Base-by-base conservation (phyloP, 1,284 basidiomycete species). In the Tranzscheliella williamsii region DNA sequence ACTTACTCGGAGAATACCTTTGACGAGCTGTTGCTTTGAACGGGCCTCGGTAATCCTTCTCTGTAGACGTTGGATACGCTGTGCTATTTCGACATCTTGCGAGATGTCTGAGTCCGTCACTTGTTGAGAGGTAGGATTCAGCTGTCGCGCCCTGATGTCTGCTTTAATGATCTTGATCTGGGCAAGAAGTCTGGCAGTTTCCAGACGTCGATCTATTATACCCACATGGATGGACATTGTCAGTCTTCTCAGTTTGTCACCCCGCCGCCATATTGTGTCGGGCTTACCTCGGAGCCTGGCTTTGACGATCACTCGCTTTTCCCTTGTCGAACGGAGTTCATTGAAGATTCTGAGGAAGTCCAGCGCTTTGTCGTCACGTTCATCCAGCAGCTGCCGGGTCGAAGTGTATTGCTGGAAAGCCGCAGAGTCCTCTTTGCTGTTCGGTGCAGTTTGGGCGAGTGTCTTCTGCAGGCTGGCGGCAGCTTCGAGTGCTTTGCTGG, bases 21-120 rank as follows among this genome's bases (percentile, higher is more conserved):
- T 65, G 31, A 65, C 62, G 29, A 65, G 48, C 42, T 65, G 55
- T 42, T 55, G 54, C 32, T 65, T 65, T 5, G 47, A 51, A n/a
- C 51, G 33, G 9, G 56, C 49, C 38, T 65, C 62, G 29, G 43
- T 51, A 43, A 60, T 52, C 32, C 48, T 49, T 13, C 49, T 33
- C 26, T 63, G 60, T 32, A 57, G 34, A 42, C 56, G 48, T 18
- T 63, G 53, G 1, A 63, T 49, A 13, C 38, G 56, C 20, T 47
- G 42, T 16, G 50, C 53, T 5, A 46, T 33, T 4, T 36, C 53
- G n/a, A 39, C 22, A 13, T 64, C 46, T 27, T 56, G 60, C 8
- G 60, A 49, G 15, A 33, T 39, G 13, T 57, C 53, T 26, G 53
- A 13, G 20, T 53, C 50, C 23, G 47, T 34, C 6, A 15, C 24